Percentiles rank a stretch among this genome's conserved stretches.
Evolutionary conservation across 2,329 filamentous ascomycete species (phyloP).

Genomic region (Helotiales sp.): DNA sequence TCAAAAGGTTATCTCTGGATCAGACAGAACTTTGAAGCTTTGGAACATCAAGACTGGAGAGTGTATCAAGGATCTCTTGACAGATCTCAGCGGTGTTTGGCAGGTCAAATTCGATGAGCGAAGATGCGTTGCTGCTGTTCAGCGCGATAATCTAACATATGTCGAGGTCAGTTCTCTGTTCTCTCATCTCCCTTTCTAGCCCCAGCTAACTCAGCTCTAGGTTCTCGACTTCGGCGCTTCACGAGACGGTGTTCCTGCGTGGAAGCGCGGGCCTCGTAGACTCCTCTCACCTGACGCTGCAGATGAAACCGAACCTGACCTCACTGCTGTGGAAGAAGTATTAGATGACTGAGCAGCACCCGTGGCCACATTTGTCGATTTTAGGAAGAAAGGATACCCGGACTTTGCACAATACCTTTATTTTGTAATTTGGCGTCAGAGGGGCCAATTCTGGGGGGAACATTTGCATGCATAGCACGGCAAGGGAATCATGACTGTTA

Average conservation of each 20-base stretch:
- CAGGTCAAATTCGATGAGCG: constrained; percentile 97
- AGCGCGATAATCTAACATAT: constrained; percentile 88
- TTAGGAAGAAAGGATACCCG: neutral
- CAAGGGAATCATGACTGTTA: constrained; percentile 10
- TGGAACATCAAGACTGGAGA: constrained; percentile 94
- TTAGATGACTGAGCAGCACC: constrained; percentile 1
- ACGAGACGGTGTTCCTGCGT: constrained; percentile 78
- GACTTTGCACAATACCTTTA: constrained; percentile 2
- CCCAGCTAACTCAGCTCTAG: constrained; percentile 50
- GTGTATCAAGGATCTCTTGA: constrained; percentile 88
- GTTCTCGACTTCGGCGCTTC: constrained; percentile 96
- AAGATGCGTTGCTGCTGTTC: constrained; percentile 92
- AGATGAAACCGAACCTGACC: constrained; percentile 15
- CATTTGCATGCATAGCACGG: constrained; percentile 21
- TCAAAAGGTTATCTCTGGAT: constrained; percentile 94
- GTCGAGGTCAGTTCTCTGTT: constrained; percentile 71
- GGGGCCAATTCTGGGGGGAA: neutral
- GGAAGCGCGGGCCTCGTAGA: constrained; percentile 77
- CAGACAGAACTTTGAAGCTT: constrained; percentile 95
- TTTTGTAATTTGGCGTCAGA: constrained; percentile 6
- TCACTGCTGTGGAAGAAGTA: constrained; percentile 18
- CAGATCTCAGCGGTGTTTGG: constrained; percentile 95
- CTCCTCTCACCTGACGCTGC: constrained; percentile 38
- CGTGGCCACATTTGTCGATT: neutral
- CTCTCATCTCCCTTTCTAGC: neutral